Conservation (phyloP, 2,329 filamentous ascomycete genomes). For the Fusarium piperis region DNA sequence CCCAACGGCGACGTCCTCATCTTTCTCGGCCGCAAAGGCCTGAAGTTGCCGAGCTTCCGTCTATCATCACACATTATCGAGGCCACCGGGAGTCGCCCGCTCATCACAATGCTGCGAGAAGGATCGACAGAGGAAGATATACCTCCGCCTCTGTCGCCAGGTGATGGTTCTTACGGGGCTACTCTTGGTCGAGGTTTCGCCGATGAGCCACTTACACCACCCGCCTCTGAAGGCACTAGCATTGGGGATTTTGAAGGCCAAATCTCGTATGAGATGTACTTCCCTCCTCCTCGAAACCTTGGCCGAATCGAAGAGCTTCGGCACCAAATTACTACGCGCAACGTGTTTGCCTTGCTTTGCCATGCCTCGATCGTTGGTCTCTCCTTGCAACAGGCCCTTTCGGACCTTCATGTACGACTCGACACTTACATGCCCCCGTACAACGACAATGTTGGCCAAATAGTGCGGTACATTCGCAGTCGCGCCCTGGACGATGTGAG, state of each 20-base stretch:
- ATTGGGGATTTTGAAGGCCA: slow-evolving; percentile 57
- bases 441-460: slow-evolving; percentile 65
- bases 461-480: slow-evolving; percentile 68
- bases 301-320: slow-evolving; percentile 60
- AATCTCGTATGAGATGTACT: slow-evolving; percentile 71
- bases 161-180: slow-evolving; percentile 52
- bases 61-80: slow-evolving; percentile 68
- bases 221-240: slow-evolving; percentile 55
- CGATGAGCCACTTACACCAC: slow-evolving; percentile 39
- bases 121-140: slow-evolving; percentile 58
- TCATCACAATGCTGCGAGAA: slow-evolving; percentile 64
- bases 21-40: slow-evolving; percentile 60
- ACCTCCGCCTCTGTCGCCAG: slow-evolving; percentile 53
- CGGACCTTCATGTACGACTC: slow-evolving; percentile 69
- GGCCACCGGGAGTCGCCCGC: slow-evolving; percentile 63
- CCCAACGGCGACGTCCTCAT: slow-evolving; percentile 68
- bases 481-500: slow-evolving; percentile 72
- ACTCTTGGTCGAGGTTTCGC: slow-evolving; percentile 16
- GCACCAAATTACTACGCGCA: slow-evolving; percentile 73
- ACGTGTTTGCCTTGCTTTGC: slow-evolving; percentile 73
- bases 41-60: slow-evolving; percentile 62
- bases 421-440: slow-evolving; percentile 66
- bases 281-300: slow-evolving; percentile 64
- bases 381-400: slow-evolving; percentile 70
- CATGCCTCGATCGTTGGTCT: slow-evolving; percentile 72